Evolutionary conservation across 768 basidiomycete species (phyloP).

Genomic region (Mycena kentingensis): DNA sequence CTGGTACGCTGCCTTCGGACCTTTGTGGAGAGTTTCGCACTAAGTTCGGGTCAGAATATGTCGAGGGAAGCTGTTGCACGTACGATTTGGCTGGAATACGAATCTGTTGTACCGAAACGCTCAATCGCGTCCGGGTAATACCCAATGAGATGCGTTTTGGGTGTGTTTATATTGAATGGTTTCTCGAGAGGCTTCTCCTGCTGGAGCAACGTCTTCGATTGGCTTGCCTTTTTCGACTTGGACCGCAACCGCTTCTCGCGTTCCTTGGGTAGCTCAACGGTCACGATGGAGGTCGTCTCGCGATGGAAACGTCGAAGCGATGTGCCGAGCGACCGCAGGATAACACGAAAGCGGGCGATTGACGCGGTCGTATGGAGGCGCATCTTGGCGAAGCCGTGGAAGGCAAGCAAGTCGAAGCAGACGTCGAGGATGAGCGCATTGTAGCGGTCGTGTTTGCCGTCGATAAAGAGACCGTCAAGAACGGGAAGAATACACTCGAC

Average conservation of each 20-base stretch:
- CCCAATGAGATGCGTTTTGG: neutral
- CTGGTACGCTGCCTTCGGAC: neutral
- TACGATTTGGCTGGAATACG: neutral
- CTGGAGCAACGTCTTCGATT: neutral
- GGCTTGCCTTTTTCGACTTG: neutral
- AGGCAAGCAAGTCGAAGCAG: neutral
- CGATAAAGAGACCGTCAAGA: constrained; percentile 35
- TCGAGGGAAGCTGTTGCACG: neutral
- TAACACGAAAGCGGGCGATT: neutral
- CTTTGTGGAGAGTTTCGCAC: neutral
- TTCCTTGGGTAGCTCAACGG: neutral
- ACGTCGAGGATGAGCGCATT: neutral
- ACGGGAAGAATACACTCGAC: constrained; percentile 36
- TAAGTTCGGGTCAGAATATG: neutral
- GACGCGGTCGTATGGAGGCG: neutral
- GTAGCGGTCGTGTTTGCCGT: neutral
- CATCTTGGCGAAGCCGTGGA: neutral
- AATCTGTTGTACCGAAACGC: neutral
- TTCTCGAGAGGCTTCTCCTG: neutral
- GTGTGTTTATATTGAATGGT: neutral
- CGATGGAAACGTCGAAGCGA: neutral
- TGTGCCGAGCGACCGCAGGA: neutral
- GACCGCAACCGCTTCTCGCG: neutral
- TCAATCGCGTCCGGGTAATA: neutral
- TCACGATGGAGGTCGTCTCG: neutral